Evolutionary conservation across 495 filamentous ascomycete genomes (phyloP).

Genomic region (Cryomyces minteri): DNA sequence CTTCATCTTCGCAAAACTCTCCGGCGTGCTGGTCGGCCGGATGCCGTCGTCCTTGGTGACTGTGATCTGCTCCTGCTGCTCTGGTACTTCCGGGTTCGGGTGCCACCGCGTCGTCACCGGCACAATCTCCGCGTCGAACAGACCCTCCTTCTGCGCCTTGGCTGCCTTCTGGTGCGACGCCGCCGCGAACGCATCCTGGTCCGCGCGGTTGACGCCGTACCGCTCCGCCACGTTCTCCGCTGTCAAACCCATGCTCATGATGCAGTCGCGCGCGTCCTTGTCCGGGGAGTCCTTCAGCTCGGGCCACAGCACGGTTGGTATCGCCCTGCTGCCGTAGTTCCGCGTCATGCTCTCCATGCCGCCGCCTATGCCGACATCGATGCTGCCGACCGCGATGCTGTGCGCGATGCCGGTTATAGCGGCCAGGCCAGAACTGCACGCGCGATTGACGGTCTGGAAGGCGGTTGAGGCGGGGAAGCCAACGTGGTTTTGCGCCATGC

Average conservation of each 20-base stretch:
- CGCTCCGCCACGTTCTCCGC: slow-evolving; percentile 72
- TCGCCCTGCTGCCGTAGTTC: slow-evolving; percentile 69
- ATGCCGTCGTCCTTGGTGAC: slow-evolving; percentile 73
- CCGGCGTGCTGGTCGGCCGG: slow-evolving; percentile 39
- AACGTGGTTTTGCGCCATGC: slow-evolving; percentile 74
- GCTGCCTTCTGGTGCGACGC: slow-evolving; percentile 53
- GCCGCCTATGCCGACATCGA: slow-evolving; percentile 66
- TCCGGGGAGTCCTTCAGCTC: slow-evolving; percentile 42
- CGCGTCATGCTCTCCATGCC: slow-evolving; percentile 91
- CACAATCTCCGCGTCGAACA: slow-evolving; percentile 64
- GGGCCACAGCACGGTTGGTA: slow-evolving; percentile 66
- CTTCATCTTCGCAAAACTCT: slow-evolving; percentile 60
- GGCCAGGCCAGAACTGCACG: slow-evolving; percentile 62
- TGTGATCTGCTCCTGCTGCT: slow-evolving; percentile 36
- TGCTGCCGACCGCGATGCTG: slow-evolving; percentile 49
- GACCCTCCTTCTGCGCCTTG: slow-evolving; percentile 44
- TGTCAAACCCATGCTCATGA: slow-evolving; percentile 92
- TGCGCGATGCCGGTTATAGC: slow-evolving; percentile 53
- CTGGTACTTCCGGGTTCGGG: slow-evolving; percentile 42
- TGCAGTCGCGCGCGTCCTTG: slow-evolving; percentile 61
- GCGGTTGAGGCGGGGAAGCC: slow-evolving; percentile 56
- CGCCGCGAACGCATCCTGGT: slow-evolving; percentile 73
- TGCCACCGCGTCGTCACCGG: slow-evolving; percentile 44
- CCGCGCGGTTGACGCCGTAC: slow-evolving; percentile 51
- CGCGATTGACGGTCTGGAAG: slow-evolving; percentile 74